Conservation (phyloP, 257 asterid species). For the Ehretia macrophylla region DNA sequence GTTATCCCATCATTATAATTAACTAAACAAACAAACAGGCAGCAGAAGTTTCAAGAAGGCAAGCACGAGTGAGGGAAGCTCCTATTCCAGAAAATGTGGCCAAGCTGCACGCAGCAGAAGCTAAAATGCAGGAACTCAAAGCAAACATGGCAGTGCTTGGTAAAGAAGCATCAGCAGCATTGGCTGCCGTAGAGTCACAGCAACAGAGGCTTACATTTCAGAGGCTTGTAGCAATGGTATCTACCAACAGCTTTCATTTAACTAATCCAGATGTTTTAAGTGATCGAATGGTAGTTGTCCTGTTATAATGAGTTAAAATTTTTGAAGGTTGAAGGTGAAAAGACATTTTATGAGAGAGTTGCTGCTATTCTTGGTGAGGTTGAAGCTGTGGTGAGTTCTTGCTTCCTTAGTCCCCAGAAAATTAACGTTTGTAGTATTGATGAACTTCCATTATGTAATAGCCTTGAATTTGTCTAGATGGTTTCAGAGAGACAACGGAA, state of each 20-base stretch:
- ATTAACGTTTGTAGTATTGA: not conserved
- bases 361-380: slow-evolving; percentile 93
- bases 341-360: slow-evolving; percentile 75
- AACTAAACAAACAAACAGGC: slow-evolving; percentile 52
- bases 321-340: slow-evolving; percentile 86
- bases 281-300: not conserved
- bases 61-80: slow-evolving; percentile 91
- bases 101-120: slow-evolving; percentile 82
- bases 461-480: slow-evolving; percentile 43
- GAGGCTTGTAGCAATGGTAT: slow-evolving; percentile 91
- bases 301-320: slow-evolving; percentile 4
- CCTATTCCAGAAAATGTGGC: slow-evolving; percentile 92
- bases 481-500: slow-evolving; percentile 94
- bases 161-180: slow-evolving; percentile 92
- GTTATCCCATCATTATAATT: not conserved
- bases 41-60: slow-evolving; percentile 86
- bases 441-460: slow-evolving; percentile 1
- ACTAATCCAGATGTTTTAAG: not conserved
- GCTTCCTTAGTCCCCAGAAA: slow-evolving; percentile 5
- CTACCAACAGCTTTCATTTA: too few species aligned
- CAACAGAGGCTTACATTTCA: slow-evolving; percentile 95
- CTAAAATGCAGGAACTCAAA: slow-evolving; percentile 88
- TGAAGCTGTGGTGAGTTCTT: slow-evolving; percentile 72
- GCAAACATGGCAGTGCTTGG: slow-evolving; percentile 97
- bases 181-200: slow-evolving; percentile 93